phyloP scores from a whole-genome alignment of 2,329 filamentous ascomycete species.

The Paraphoma sp. region DNA sequence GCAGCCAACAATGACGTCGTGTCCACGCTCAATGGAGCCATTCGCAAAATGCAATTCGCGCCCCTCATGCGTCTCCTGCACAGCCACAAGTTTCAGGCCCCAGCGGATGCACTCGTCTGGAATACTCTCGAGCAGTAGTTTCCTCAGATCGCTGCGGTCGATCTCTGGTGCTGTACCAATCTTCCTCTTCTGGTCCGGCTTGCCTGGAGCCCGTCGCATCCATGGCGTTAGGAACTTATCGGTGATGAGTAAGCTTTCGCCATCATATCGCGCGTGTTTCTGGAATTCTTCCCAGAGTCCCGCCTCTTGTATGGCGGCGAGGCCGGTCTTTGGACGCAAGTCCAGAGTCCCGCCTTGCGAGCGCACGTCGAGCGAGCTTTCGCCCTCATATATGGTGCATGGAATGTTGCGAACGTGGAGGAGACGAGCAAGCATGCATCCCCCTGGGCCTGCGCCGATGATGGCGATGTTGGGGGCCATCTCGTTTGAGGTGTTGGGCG shows the following conservation, averaged over 20 bases:
- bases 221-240: constrained; percentile 45
- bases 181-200: constrained; percentile 11
- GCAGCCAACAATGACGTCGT: constrained; percentile 53
- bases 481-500: background rate
- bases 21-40: constrained; percentile 34
- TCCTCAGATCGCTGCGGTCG: constrained; percentile 28
- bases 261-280: constrained; percentile 49
- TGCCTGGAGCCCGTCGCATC: constrained; percentile 19
- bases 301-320: constrained; percentile 58
- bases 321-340: constrained; percentile 59
- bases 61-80: constrained; percentile 18
- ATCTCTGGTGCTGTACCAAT: constrained; percentile 33
- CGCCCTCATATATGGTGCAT: constrained; percentile 57
- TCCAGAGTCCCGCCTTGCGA: constrained; percentile 59
- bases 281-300: constrained; percentile 58
- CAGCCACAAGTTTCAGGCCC: constrained; percentile 25
- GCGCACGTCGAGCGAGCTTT: constrained; percentile 31
- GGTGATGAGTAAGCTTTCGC: constrained; percentile 50
- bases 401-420: constrained; percentile 54
- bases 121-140: constrained; percentile 29
- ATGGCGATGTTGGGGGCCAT: constrained; percentile 43
- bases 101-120: constrained; percentile 30
- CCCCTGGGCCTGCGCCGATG: constrained; percentile 50
- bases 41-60: constrained; percentile 35
- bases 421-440: constrained; percentile 61